Conservation (phyloP, 345 rosid genomes). For the Rhizophora apiculata region DNA sequence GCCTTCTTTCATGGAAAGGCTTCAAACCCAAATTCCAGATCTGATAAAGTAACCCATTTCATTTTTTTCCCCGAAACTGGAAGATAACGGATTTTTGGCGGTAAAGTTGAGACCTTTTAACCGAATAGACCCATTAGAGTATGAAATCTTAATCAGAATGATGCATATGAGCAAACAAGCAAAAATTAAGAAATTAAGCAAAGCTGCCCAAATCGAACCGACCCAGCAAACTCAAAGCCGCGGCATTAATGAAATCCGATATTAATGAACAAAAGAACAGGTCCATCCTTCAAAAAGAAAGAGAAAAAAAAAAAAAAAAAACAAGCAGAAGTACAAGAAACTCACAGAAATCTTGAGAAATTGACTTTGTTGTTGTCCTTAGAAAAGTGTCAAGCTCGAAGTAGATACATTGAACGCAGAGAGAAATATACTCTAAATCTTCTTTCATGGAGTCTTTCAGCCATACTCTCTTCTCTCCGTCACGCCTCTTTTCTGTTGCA, state of each 20-base stretch:
- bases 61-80: too few species aligned
- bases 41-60: background rate
- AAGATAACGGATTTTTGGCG: too few species aligned
- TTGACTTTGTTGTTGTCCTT: background rate
- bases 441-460: too few species aligned
- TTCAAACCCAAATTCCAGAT: slow-evolving; percentile 4
- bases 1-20: too few species aligned
- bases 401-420: slow-evolving; percentile 9
- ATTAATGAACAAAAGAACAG: too few species aligned
- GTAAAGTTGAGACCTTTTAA: too few species aligned
- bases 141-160: background rate
- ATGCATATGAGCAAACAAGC: background rate
- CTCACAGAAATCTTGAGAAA: slow-evolving; percentile 24
- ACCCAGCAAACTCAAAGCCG: background rate
- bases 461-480: too few species aligned
- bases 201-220: background rate
- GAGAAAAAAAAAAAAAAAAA: background rate
- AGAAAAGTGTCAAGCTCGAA: slow-evolving; percentile 15
- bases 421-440: too few species aligned
- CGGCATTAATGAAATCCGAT: background rate
- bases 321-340: background rate
- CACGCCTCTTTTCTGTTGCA: too few species aligned
- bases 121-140: background rate
- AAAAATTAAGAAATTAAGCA: slow-evolving; percentile 3
- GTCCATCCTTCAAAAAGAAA: background rate